Evolutionary conservation across 148 eudicot genomes (phyloP).

Genomic region (Chenopodium berlandieri): DNA sequence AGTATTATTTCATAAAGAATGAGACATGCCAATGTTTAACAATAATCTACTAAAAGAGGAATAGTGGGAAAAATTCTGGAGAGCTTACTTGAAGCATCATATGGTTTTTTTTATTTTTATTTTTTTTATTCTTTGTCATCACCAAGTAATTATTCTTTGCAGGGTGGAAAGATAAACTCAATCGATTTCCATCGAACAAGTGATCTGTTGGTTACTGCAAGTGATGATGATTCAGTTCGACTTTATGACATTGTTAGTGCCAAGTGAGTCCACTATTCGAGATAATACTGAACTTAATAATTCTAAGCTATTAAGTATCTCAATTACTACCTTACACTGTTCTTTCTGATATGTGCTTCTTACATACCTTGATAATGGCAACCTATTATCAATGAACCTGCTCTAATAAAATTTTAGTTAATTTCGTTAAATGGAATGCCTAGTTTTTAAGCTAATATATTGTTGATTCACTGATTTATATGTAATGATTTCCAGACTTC

Average conservation of each 20-base stretch:
- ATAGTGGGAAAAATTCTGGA: neutral
- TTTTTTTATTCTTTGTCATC: neutral
- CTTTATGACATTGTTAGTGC: conserved; percentile 85
- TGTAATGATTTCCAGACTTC: conserved; percentile 48
- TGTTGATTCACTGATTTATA: neutral
- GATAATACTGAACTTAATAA: neutral
- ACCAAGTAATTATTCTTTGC: conserved; percentile 13
- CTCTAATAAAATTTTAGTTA: neutral
- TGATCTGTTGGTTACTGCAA: conserved; percentile 79
- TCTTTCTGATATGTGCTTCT: neutral
- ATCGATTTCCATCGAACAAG: conserved; percentile 88
- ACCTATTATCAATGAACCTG: neutral
- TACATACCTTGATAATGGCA: neutral
- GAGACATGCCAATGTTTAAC: neutral
- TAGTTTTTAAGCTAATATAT: neutral
- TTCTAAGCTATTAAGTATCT: neutral
- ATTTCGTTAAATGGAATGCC: neutral
- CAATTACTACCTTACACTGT: neutral
- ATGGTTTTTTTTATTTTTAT: neutral
- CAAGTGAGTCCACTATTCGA: conserved; percentile 49
- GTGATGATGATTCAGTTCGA: conserved; percentile 94
- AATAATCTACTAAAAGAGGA: neutral
- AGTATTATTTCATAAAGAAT: neutral
- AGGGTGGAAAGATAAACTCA: conserved; percentile 90
- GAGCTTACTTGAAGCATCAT: neutral